These are phyloP conservation scores for Paraphoma sp. DNA, from an alignment of 2,329 filamentous ascomycete species.

Conservation along the genomic window DNA sequence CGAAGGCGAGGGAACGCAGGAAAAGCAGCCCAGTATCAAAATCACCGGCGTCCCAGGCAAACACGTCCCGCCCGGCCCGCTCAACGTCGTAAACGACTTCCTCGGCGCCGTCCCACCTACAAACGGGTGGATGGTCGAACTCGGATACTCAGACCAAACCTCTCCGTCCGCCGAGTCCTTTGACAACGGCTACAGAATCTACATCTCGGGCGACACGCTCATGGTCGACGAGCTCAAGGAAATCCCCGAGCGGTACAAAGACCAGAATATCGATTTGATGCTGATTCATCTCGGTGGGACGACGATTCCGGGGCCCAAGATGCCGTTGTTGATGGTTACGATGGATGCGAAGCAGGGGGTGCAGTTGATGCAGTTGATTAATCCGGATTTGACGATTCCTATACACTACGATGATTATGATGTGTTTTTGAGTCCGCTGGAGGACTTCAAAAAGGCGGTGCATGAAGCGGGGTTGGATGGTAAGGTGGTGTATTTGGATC, in stretches of 20 bases:
- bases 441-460: conserved; percentile 66
- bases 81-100: conserved; percentile 56
- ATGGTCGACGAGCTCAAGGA: conserved; percentile 67
- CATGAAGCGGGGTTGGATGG: conserved; percentile 58
- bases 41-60: conserved; percentile 71
- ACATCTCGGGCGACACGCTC: conserved; percentile 71
- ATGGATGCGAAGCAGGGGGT: conserved; percentile 71
- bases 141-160: conserved; percentile 55
- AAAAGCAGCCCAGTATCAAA: conserved; percentile 55
- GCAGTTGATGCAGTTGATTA: conserved; percentile 64
- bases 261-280: conserved; percentile 68
- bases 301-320: conserved; percentile 65
- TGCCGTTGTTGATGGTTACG: conserved; percentile 70
- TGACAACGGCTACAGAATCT: conserved; percentile 63
- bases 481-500: conserved; percentile 67
- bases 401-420: conserved; percentile 56
- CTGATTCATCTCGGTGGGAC: conserved; percentile 71
- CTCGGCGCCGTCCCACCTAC: conserved; percentile 66
- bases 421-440: conserved; percentile 65
- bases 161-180: conserved; percentile 32
- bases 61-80: conserved; percentile 60
- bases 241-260: conserved; percentile 63
- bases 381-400: conserved; percentile 68
- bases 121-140: conserved; percentile 71
- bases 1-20: conserved; percentile 4